A percentile compares a stretch with the other conserved stretches of the same genome.
Evolutionary conservation across 768 basidiomycete species (phyloP).

Genomic region (Mycena rosella): DNA sequence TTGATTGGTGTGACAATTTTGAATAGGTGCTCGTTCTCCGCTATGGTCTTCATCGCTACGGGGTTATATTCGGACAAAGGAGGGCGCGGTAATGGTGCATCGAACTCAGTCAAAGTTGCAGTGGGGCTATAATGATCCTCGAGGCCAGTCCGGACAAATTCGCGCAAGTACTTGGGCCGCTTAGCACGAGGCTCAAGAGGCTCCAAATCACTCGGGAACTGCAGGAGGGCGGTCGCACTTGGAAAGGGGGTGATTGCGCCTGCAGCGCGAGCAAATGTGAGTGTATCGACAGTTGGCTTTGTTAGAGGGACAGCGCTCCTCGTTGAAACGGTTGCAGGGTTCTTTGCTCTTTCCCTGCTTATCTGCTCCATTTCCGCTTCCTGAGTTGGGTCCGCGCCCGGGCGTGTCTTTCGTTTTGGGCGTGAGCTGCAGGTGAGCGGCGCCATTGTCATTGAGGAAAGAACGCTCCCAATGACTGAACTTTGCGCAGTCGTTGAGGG

Average conservation of each 20-base stretch:
- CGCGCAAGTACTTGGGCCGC: conserved; percentile 16
- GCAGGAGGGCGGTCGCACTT: conserved; percentile 14
- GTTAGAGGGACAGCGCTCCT: conserved; percentile 23
- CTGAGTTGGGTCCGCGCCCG: too few species aligned
- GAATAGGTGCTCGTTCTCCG: too few species aligned
- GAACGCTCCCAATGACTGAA: too few species aligned
- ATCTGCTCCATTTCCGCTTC: too few species aligned
- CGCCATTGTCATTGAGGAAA: too few species aligned
- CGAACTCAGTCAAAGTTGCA: not conserved
- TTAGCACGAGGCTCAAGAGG: conserved; percentile 12
- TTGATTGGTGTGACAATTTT: too few species aligned
- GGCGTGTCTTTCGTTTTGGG: too few species aligned
- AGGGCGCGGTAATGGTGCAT: conserved; percentile 33
- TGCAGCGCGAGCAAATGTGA: conserved; percentile 37
- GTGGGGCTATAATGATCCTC: conserved; percentile 3
- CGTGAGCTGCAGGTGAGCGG: too few species aligned
- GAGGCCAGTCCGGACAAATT: not conserved
- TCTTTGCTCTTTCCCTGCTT: conserved; percentile 30
- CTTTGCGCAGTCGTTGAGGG: too few species aligned
- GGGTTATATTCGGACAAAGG: conserved; percentile 36
- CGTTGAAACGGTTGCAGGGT: conserved; percentile 42
- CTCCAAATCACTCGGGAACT: conserved; percentile 13
- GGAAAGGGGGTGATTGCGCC: conserved; percentile 18
- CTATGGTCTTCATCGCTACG: conserved; percentile 28
- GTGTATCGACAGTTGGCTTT: conserved; percentile 29